Conservation (phyloP, 2,329 filamentous ascomycete genomes). For the Botrytis cinerea region DNA sequence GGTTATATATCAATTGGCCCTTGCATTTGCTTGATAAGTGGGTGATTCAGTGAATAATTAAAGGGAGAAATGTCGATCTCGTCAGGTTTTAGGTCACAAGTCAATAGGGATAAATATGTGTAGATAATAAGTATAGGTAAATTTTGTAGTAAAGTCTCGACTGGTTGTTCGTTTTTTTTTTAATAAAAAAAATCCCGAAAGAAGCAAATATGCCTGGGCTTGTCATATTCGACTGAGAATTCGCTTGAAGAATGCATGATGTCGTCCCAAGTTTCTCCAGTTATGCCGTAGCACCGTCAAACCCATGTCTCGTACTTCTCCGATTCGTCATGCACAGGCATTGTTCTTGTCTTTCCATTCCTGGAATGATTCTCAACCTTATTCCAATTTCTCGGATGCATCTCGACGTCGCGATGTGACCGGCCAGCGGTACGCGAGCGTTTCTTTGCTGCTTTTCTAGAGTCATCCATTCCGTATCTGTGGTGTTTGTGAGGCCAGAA, state of each 20-base stretch:
- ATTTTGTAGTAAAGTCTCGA: neutral
- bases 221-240: neutral
- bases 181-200: neutral
- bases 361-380: neutral
- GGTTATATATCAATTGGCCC: neutral
- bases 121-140: neutral
- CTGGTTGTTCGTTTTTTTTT: neutral
- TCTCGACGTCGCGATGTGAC: slow-evolving; percentile 16
- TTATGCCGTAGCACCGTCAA: slow-evolving; percentile 9
- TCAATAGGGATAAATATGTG: neutral
- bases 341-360: neutral
- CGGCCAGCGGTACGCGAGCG: slow-evolving; percentile 18
- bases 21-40: neutral
- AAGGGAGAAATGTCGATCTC: neutral
- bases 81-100: neutral
- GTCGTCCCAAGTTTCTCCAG: neutral
- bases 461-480: neutral
- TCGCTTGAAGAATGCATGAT: neutral
- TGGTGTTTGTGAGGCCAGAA: slow-evolving; percentile 7
- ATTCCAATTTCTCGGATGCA: slow-evolving; percentile 15
- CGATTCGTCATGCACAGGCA: neutral
- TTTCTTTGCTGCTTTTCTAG: neutral
- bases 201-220: neutral
- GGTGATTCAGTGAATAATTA: neutral
- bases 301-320: neutral